Evolutionary conservation across 495 filamentous ascomycete species (phyloP), one percentile per base, ranked within the genome.

Genomic region (Letharia columbiana): DNA sequence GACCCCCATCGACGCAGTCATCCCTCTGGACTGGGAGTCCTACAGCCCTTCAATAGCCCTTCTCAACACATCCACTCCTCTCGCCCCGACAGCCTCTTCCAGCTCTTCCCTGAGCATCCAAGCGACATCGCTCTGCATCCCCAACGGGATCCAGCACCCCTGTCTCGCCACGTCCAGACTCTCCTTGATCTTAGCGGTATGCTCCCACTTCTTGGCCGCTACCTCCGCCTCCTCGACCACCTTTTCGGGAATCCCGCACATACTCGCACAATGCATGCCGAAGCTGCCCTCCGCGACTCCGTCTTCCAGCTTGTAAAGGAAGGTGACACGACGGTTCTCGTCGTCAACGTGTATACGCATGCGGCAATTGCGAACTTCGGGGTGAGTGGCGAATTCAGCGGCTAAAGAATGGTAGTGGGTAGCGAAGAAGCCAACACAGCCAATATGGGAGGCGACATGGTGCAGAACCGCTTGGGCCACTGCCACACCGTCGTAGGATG

Each of bases 191-290:
- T 90, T 80, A 64, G 88, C 91, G 7, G 95, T 98, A 76, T 97
- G 91, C 78, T 98, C 94, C 90, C 95, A 98, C 71, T 89, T 88
- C 71, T 83, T 87, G 18, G 95, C 95, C n/a, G 95, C 95, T 31
- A 82, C 81, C 74, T 98, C 95, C 4, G 95, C 94, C 20, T 87
- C 75, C 73, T 92, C 87, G 56, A 99, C 89, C 41, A 99, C 88
- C 71, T 86, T 87, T 52, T 76, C 79, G 1, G 92, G 82, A 57
- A 99, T 97, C 2, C 95, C 95, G 68, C 95, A 99, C 94, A 98
- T 99, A 45, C 89, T 85, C 3, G 95, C 95, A 74, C 95, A 99
- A 75, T 98, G 95, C 95, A 99, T 99, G 69, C 95, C 95, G 77
- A 97, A 98, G 71, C 90, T 94, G 2, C 95, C 95, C 77, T 98